phyloP scores from a whole-genome alignment of 1,284 basidiomycete species.

The Trametes hirsuta region DNA sequence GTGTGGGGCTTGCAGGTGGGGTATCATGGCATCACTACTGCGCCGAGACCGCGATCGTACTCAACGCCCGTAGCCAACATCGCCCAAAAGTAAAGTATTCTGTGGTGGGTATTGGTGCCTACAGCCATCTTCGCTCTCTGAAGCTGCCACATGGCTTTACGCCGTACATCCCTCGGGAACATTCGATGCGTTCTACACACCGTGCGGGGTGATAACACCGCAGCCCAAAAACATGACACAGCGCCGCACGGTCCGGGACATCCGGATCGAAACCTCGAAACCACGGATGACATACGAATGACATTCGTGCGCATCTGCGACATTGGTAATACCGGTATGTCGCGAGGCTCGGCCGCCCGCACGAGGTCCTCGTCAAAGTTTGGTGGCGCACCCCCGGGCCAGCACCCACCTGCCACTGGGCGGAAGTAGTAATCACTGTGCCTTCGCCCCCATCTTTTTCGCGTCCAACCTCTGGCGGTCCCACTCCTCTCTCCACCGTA shows the following conservation, averaged over 20 bases:
- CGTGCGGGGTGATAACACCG: background rate
- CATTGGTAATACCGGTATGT: background rate
- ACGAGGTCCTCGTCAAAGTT: background rate
- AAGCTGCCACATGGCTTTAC: too few species aligned
- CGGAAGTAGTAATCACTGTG: background rate
- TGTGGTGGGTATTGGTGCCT: too few species aligned
- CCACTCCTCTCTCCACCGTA: slow-evolving; percentile 57
- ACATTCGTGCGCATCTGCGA: background rate
- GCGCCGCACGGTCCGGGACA: background rate
- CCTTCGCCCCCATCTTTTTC: slow-evolving; percentile 5
- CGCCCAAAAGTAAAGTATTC: too few species aligned
- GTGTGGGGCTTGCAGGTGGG: background rate
- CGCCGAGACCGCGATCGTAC: too few species aligned
- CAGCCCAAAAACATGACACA: too few species aligned
- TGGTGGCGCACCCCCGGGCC: background rate
- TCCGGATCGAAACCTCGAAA: background rate
- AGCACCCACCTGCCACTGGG: background rate
- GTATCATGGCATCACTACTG: background rate
- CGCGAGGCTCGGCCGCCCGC: background rate
- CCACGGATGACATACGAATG: background rate
- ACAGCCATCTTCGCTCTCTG: too few species aligned
- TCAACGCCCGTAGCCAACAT: too few species aligned
- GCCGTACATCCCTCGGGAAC: too few species aligned
- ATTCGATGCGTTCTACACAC: background rate
- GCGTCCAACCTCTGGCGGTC: slow-evolving; percentile 25